Evolutionary conservation across 768 basidiomycete genomes (phyloP), one percentile per base, ranked within the genome.

Genomic region (Calocera cornea): DNA sequence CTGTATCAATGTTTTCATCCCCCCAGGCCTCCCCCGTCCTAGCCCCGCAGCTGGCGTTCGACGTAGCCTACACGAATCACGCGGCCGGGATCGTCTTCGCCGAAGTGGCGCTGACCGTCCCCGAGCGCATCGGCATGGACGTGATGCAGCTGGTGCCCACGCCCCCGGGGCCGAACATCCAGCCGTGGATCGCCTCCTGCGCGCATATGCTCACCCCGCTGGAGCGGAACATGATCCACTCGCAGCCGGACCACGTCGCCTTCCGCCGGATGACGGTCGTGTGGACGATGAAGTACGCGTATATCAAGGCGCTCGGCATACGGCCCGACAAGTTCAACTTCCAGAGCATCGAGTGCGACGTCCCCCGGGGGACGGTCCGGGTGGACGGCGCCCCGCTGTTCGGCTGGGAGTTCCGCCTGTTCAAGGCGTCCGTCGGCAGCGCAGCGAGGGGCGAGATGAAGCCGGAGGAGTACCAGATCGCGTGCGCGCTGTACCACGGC

Each of bases 331-430:
- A 88, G 0, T 91, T 92, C 74, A 89, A 92, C 78, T 89, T 82
- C 77, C 85, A 86, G 3, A 86, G 90, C 1, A 84, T 93, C 69
- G 88, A 92, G 71, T 90, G 91, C 79, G 84, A 91, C 75, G 83
- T 92, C 60, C 80, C 86, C 71, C 81, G 82, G 40, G 78, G 83
- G 69, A 80, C 76, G 1, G 88, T 86, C 7, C 80, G 77, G 1
- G 87, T 87, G 1, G 91, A 92, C 74, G 84, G 85, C 2, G 82
- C 84, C 49, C 82, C 84, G 1, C 79, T 92, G 0, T 79, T 81
- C 22, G 91, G 91, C 0, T 93, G 91, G 91, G 91, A 93, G 74
- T 92, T 93, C 76, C 83, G 91, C 8, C 79, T 92, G 44, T 93
- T 88, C 82, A 83, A 82, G 67, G 84, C 87, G 16, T 83, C 84